A percentile compares a stretch with the other conserved stretches of the same genome.
These are phyloP conservation scores for Fusarium armeniacum DNA, from an alignment of 2,329 filamentous ascomycete species.

Conservation along the genomic window DNA sequence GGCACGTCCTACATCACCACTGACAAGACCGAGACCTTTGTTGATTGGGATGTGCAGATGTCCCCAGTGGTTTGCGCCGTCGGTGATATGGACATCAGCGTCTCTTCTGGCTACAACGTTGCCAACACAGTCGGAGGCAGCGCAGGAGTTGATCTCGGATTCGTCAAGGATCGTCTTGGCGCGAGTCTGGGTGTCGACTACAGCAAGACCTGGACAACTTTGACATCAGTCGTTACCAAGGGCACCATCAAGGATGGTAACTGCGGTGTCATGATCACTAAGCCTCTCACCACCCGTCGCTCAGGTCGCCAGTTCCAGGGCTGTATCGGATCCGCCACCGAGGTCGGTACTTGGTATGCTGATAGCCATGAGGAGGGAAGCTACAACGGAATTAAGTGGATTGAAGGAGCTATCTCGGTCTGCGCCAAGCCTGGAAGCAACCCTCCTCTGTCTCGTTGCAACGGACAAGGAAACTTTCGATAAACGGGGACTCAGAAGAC, in stretches of 20 bases:
- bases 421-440: not conserved
- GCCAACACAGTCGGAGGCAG: not conserved
- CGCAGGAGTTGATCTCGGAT: not conserved
- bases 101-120: slow-evolving; percentile 1
- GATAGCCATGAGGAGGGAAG: slow-evolving; percentile 3
- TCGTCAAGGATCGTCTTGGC: not conserved
- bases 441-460: slow-evolving; percentile 1
- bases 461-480: not conserved
- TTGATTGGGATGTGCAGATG: slow-evolving; percentile 8
- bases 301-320: not conserved
- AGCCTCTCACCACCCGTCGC: not conserved
- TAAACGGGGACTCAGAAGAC: not conserved
- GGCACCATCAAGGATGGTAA: slow-evolving; percentile 1
- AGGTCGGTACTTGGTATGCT: slow-evolving; percentile 7
- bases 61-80: not conserved
- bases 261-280: slow-evolving; percentile 5
- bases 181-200: not conserved
- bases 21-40: slow-evolving; percentile 4
- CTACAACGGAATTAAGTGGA: not conserved
- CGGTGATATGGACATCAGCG: slow-evolving; percentile 1
- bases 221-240: slow-evolving; percentile 5
- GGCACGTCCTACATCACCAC: not conserved
- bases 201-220: not conserved
- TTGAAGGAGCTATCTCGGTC: not conserved
- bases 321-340: not conserved